A percentile compares a stretch with the other conserved stretches of the same genome.
Conservation (phyloP, 495 filamentous ascomycete genomes). For the Polyplosphaeria fusca region DNA sequence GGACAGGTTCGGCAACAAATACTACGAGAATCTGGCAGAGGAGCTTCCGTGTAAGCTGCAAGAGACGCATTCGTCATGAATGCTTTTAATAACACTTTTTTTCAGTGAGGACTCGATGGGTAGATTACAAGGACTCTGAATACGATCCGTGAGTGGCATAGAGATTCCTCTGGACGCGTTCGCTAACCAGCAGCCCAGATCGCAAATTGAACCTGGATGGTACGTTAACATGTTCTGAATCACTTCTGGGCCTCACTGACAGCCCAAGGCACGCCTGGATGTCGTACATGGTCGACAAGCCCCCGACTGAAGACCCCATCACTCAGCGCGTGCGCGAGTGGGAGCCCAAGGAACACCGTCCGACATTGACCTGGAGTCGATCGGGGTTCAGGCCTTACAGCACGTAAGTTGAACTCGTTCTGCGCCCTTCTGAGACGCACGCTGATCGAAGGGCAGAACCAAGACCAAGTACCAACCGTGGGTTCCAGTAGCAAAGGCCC, state of each 20-base stretch:
- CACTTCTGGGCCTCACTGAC: neutral
- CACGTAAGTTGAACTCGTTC: conserved; percentile 63
- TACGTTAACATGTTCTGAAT: conserved; percentile 39
- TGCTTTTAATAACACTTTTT: conserved; percentile 11
- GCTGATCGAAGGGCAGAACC: conserved; percentile 33
- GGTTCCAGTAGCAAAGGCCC: conserved; percentile 39
- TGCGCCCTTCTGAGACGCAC: neutral
- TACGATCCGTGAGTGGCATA: conserved; percentile 66
- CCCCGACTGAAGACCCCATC: conserved; percentile 72
- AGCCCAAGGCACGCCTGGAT: conserved; percentile 84
- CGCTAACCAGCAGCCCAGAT: conserved; percentile 40
- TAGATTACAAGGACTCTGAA: conserved; percentile 88
- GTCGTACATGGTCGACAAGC: conserved; percentile 84
- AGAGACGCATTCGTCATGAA: neutral
- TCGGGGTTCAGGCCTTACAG: conserved; percentile 88
- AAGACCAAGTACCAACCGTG: conserved; percentile 43
- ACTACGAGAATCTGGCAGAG: conserved; percentile 86
- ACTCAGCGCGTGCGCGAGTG: conserved; percentile 64
- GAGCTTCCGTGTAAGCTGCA: conserved; percentile 73
- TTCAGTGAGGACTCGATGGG: conserved; percentile 92
- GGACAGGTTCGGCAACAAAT: conserved; percentile 96
- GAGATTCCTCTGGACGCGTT: neutral
- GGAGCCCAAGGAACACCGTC: conserved; percentile 71
- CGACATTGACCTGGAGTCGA: conserved; percentile 68
- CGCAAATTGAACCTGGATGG: conserved; percentile 94